Evolutionary conservation across 306 rosid species (phyloP).

Genomic region (Dalbergia cochinchinensis): DNA sequence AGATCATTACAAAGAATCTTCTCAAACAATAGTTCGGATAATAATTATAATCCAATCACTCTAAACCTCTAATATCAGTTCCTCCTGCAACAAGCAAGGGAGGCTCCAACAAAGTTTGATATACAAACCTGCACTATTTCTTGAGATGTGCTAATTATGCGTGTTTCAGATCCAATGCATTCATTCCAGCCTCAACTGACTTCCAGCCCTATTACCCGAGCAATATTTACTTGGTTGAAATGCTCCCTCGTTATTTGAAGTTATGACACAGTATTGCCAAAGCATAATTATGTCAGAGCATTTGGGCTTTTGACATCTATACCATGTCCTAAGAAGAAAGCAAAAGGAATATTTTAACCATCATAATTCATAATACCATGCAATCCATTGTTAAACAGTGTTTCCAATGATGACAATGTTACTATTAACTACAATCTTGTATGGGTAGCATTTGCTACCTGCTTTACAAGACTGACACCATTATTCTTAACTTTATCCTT

Average conservation of each 20-base stretch:
- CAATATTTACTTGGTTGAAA: too few species aligned
- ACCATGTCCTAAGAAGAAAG: not conserved
- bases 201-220: too few species aligned
- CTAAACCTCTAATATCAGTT: not conserved
- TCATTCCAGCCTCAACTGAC: slow-evolving; percentile 99
- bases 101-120: slow-evolving; percentile 61
- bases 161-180: slow-evolving; percentile 91
- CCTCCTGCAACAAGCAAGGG: not conserved
- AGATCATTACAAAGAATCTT: too few species aligned
- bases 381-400: not conserved
- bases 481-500: slow-evolving; percentile 88
- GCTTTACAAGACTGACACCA: slow-evolving; percentile 97
- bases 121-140: slow-evolving; percentile 96
- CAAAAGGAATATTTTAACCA: not conserved
- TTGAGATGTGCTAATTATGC: slow-evolving; percentile 94
- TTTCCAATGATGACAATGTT: not conserved
- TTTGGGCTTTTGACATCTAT: too few species aligned
- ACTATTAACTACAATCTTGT: not conserved
- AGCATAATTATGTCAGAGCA: not conserved
- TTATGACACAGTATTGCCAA: not conserved
- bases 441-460: slow-evolving; percentile 90
- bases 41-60: too few species aligned
- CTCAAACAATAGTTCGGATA: too few species aligned
- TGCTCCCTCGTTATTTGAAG: slow-evolving; percentile 26
- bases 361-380: not conserved